phyloP scores from a whole-genome alignment of 331 rosid genomes.

The Pyracantha coccinea region DNA sequence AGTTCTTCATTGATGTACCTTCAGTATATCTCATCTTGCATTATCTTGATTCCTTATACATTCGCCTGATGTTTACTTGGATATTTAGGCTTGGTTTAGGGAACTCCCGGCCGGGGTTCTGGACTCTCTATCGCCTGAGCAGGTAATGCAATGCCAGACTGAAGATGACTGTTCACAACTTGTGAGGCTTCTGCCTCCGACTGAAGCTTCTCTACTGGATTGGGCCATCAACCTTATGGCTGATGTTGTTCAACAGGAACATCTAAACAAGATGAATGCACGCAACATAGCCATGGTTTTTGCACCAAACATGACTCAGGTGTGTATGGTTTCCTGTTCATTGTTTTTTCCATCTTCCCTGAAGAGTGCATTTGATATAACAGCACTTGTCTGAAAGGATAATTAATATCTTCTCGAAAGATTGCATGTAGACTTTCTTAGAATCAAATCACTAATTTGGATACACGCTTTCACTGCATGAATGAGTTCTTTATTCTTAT shows the following conservation, averaged over 20 bases:
- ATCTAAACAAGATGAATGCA: slow-evolving; percentile 78
- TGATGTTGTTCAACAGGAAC: slow-evolving; percentile 71
- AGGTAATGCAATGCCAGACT: slow-evolving; percentile 65
- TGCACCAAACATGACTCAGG: slow-evolving; percentile 96
- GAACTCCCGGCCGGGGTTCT: slow-evolving; percentile 70
- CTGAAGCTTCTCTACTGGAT: slow-evolving; percentile 70
- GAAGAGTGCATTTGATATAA: neutral
- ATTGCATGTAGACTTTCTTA: neutral
- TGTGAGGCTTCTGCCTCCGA: slow-evolving; percentile 47
- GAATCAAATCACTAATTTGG: neutral
- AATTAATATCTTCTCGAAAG: neutral
- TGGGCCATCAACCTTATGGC: slow-evolving; percentile 91
- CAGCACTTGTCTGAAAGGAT: neutral
- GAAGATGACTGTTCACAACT: slow-evolving; percentile 69
- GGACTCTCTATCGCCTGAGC: slow-evolving; percentile 60
- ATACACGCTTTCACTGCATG: neutral
- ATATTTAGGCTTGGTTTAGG: slow-evolving; percentile 71
- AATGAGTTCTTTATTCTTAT: neutral
- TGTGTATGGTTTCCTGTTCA: slow-evolving; percentile 11
- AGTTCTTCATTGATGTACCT: neutral
- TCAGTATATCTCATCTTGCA: neutral
- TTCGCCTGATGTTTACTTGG: slow-evolving; percentile 1
- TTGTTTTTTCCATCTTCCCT: neutral
- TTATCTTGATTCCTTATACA: neutral
- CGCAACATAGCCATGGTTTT: slow-evolving; percentile 86